These are phyloP conservation scores for Coemansia sp. DNA, from an alignment of 192 early-diverging fungal species.

Conservation along the genomic window DNA sequence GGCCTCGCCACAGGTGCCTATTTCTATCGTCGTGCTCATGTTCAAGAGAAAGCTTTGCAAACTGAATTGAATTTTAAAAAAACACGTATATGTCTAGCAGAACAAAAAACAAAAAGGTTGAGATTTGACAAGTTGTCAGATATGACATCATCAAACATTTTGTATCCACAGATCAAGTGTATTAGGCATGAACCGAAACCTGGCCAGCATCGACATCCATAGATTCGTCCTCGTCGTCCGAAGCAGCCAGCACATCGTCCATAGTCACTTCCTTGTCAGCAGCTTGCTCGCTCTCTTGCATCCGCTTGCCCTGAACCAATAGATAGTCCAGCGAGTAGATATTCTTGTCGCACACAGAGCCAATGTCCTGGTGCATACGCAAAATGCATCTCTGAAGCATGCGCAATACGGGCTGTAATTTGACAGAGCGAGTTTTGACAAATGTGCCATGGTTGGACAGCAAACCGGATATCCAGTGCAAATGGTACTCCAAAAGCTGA, in stretches of 20 bases:
- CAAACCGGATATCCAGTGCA: conserved; percentile 77
- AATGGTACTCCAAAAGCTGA: conserved; percentile 83
- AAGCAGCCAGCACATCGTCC: conserved; percentile 33
- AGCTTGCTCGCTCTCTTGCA: conserved; percentile 17
- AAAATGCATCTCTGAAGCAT: conserved; percentile 73
- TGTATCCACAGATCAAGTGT: not conserved
- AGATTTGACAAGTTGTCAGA: too few species aligned
- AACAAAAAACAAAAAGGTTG: too few species aligned
- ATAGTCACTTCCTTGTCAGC: conserved; percentile 18
- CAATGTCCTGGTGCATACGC: conserved; percentile 53
- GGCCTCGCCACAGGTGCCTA: too few species aligned
- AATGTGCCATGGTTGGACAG: conserved; percentile 75
- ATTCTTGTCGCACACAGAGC: conserved; percentile 48
- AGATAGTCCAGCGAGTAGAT: conserved; percentile 43
- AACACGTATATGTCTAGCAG: too few species aligned
- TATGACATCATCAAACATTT: too few species aligned
- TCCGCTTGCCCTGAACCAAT: conserved; percentile 41
- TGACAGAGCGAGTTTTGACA: conserved; percentile 62
- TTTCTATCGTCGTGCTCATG: too few species aligned
- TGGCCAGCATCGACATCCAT: conserved; percentile 29
- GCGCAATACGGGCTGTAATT: conserved; percentile 72
- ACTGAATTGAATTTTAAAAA: too few species aligned
- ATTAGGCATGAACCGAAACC: conserved; percentile 6
- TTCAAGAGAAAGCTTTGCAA: too few species aligned
- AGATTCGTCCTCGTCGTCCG: conserved; percentile 8